Base-by-base conservation (phyloP, 2,329 filamentous ascomycete genomes). In the Penicillium psychrosexuale region DNA sequence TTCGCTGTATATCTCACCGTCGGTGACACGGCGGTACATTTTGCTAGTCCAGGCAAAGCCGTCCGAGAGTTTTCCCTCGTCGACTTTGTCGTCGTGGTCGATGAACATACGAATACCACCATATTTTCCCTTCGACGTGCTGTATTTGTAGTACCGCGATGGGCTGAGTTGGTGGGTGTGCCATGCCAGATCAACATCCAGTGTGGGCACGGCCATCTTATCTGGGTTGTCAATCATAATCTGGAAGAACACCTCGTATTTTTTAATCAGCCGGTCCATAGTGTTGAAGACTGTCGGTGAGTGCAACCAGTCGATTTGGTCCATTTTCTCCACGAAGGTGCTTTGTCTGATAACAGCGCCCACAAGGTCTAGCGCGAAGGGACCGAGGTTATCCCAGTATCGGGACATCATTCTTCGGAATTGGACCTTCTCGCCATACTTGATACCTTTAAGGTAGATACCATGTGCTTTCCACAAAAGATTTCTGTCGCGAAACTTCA, bases 71-170 rank as follows among this genome's bases (percentile, higher is more conserved):
- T 78, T 80, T 13, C 75, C 76, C 64, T 91, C 87, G 46, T 86
- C 84, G 22, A 95, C 84, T 72, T 93, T 93, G 77, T 95, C 91
- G 69, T 94, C 87, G 66, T 95, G 90, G 66, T 92, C 85, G 61
- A 93, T 82, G 66, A 91, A 90, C 46, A 80, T 83, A 15, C 56
- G 44, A 2, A 12, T 3, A 8, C 43, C 33, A 12, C 27, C 7
- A 0, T 17, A n/a, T 17, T 79, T 80, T 22, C 70, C 69, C 0
- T 47, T 51, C 2, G 19, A 15, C 1, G 79, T 67, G 1, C 82
- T 86, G 67, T 82, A 86, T 3, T 68, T 40, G 47, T 67, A 71
- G 45, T 66, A 61, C 3, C 40, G 42, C 2, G 57, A 50, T 30
- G 65, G 65, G 13, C 57, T 59, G 37, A 69, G 60, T 44, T 71